These are phyloP conservation scores for Chalaropsis ovoidea DNA, from an alignment of 2,329 filamentous ascomycete species.

Conservation along the genomic window DNA sequence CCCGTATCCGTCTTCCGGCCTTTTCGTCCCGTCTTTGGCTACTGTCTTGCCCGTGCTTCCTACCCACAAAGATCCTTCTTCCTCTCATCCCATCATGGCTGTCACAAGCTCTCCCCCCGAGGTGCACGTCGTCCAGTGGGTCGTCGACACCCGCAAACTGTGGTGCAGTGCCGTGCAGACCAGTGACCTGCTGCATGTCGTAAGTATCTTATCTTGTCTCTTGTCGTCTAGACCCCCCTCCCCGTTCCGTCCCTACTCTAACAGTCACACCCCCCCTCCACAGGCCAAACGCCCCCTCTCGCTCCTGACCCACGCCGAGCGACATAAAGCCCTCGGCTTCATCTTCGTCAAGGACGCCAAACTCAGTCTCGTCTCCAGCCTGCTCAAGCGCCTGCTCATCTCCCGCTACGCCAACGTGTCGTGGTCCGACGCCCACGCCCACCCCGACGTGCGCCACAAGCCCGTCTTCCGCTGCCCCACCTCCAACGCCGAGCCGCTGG, in stretches of 20 bases:
- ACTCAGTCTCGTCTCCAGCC: slow-evolving; percentile 60
- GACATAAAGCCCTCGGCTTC: slow-evolving; percentile 48
- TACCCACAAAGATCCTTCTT: background rate
- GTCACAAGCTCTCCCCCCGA: slow-evolving; percentile 21
- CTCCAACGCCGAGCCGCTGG: slow-evolving; percentile 38
- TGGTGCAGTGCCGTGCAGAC: slow-evolving; percentile 46
- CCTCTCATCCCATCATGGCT: background rate
- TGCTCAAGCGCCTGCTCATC: slow-evolving; percentile 64
- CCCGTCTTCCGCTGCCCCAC: slow-evolving; percentile 44
- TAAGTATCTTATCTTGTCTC: slow-evolving; percentile 31
- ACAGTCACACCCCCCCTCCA: background rate
- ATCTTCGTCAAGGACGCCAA: slow-evolving; percentile 62
- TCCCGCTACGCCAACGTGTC: slow-evolving; percentile 47
- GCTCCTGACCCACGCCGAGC: slow-evolving; percentile 47
- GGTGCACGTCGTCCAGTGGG: slow-evolving; percentile 44
- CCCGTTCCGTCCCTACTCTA: background rate
- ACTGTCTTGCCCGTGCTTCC: background rate
- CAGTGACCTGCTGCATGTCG: slow-evolving; percentile 39
- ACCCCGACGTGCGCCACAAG: slow-evolving; percentile 46
- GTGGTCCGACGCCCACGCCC: slow-evolving; percentile 50
- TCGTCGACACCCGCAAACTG: slow-evolving; percentile 49
- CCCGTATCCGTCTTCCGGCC: background rate
- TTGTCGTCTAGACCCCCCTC: background rate
- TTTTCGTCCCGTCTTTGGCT: background rate
- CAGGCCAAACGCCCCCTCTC: slow-evolving; percentile 47